These are phyloP conservation scores for Teratosphaeriaceae sp. DNA, from an alignment of 2,329 filamentous ascomycete genomes.

Conservation along the genomic window DNA sequence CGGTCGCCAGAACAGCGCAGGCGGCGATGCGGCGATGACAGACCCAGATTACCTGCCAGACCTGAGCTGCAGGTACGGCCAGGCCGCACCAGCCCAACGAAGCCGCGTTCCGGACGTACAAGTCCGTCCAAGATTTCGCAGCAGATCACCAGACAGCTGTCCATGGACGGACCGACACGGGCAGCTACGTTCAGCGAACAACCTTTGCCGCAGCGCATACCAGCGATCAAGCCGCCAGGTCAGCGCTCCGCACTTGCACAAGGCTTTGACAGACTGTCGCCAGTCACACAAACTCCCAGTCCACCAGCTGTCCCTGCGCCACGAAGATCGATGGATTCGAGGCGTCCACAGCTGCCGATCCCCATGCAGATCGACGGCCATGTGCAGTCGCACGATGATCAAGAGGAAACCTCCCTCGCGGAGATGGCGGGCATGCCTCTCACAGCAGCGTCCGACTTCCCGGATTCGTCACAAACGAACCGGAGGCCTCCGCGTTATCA, in stretches of 20 bases:
- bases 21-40: slow-evolving; percentile 21
- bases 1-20: slow-evolving; percentile 8
- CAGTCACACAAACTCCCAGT: slow-evolving; percentile 3
- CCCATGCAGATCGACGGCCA: neutral
- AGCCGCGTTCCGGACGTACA: slow-evolving; percentile 19
- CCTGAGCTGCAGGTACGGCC: slow-evolving; percentile 26
- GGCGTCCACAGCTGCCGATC: slow-evolving; percentile 12
- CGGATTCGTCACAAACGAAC: slow-evolving; percentile 78
- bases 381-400: slow-evolving; percentile 33
- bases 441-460: slow-evolving; percentile 51
- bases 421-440: slow-evolving; percentile 12
- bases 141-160: slow-evolving; percentile 16
- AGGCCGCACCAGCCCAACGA: slow-evolving; percentile 25
- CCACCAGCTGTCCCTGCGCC: slow-evolving; percentile 30
- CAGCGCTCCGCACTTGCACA: slow-evolving; percentile 20
- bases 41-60: slow-evolving; percentile 25
- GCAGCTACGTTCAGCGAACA: slow-evolving; percentile 14
- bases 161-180: slow-evolving; percentile 15
- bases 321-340: slow-evolving; percentile 23
- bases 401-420: slow-evolving; percentile 33
- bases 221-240: slow-evolving; percentile 18
- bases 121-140: slow-evolving; percentile 24
- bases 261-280: slow-evolving; percentile 19
- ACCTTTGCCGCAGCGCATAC: slow-evolving; percentile 17
- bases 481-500: slow-evolving; percentile 72